Evolutionary conservation across 495 filamentous ascomycete genomes (phyloP).

Genomic region (Chaetomium fimeti): DNA sequence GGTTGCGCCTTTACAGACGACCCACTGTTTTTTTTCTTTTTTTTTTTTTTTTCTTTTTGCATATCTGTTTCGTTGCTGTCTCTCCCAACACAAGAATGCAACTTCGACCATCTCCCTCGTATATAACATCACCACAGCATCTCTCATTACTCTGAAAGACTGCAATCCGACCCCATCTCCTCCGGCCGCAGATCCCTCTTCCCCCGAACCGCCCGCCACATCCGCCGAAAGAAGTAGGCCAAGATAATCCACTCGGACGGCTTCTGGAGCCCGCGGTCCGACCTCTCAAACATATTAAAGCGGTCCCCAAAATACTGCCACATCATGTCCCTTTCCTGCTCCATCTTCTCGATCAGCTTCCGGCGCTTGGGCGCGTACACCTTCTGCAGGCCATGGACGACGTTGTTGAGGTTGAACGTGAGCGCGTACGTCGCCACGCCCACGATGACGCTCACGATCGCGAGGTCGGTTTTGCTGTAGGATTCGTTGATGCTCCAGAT

Average conservation of each 20-base stretch:
- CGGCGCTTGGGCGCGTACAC: not conserved
- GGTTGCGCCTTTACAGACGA: too few relatives aligned
- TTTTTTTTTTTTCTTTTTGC: too few relatives aligned
- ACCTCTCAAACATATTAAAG: slow-evolving; percentile 7
- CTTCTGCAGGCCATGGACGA: not conserved
- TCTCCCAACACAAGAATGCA: too few relatives aligned
- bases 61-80: too few relatives aligned
- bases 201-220: not conserved
- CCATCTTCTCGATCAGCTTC: slow-evolving; percentile 1
- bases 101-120: too few relatives aligned
- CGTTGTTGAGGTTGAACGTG: slow-evolving; percentile 21
- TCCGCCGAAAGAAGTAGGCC: not conserved
- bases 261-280: not conserved
- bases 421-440: slow-evolving; percentile 9
- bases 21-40: too few relatives aligned
- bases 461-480: slow-evolving; percentile 11
- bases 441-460: slow-evolving; percentile 10
- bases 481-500: slow-evolving; percentile 25
- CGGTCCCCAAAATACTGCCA: not conserved
- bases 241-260: slow-evolving; percentile 13
- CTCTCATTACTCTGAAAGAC: too few relatives aligned
- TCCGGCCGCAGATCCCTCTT: not conserved
- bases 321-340: too few relatives aligned
- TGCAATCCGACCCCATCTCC: not conserved
- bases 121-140: too few relatives aligned